Base-by-base conservation (phyloP, 2,329 filamentous ascomycete species). In the Aspergillus hortae region DNA sequence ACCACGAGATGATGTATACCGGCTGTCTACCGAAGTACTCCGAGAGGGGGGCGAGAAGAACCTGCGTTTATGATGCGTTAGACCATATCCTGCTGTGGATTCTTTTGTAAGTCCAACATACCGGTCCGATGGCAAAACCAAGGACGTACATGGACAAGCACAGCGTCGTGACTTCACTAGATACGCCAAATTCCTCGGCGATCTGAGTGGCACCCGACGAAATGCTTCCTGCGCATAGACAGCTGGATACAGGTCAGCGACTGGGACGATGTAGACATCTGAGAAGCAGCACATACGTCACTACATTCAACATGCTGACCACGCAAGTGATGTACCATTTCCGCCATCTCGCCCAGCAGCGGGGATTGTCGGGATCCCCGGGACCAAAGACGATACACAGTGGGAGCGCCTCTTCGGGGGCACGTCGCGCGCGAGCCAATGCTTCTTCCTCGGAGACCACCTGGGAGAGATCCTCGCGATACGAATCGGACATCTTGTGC, bases 11-110 rank as follows among this genome's bases (percentile, higher is more conserved):
- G 76, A 91, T 88, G 44, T 91, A 78, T 44, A 91, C 80, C 1
- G 85, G 85, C 77, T 83, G 87, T 44, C 89, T 81, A 14, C 89
- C 89, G 44, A 91, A 79, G 63, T 92, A 89, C 68, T 92, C 89
- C 30, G 82, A 87, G 87, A 88, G 92, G 0, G 89, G 89, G 0
- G 89, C 89, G 89, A 89, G 92, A 0, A 91, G 77, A 69, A 92
- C 89, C 89, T 30, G 88, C 88, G 65, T 92, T 92, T 2, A 83
- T 72, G 47, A 92, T 78, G 19, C 92, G 73, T 71, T 91, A 92
- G 58, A 89, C 80, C 70, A 87, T 84, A 4, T 30, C 7, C 7
- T 30, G 2, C 27, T 30, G 27, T 11, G 7, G 9, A 30, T 30
- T 7, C 10, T 11, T 30, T 11, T 10, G 3, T 9, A 11, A 30